These are phyloP conservation scores for Echites panduratus DNA, from an alignment of 257 asterid genomes.

Conservation along the genomic window DNA sequence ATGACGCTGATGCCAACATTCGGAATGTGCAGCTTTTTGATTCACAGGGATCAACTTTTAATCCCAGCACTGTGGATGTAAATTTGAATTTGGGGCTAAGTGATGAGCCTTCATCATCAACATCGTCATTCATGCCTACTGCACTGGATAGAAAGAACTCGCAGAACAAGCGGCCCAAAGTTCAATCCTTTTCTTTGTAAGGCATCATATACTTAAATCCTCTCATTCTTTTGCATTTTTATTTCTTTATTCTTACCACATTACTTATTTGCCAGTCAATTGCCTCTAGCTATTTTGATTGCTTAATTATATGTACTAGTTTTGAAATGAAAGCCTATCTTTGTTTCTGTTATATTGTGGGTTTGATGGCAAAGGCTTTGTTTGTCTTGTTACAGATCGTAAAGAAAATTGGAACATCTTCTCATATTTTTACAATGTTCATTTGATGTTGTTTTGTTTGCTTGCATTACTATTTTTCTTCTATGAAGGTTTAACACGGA, in stretches of 20 bases:
- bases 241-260: not conserved
- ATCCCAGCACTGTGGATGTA: constrained; percentile 39
- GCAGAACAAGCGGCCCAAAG: constrained; percentile 80
- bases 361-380: not conserved
- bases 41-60: constrained; percentile 29
- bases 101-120: constrained; percentile 61
- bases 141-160: constrained; percentile 37
- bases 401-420: not conserved
- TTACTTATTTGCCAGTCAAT: not conserved
- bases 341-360: not conserved
- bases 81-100: constrained; percentile 66
- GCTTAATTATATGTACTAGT: not conserved
- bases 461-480: not conserved
- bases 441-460: not conserved
- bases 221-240: not conserved
- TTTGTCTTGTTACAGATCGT: not conserved
- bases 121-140: constrained; percentile 15
- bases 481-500: not conserved
- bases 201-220: constrained; percentile 17
- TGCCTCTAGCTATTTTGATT: not conserved
- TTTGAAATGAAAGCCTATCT: not conserved
- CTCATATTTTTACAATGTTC: not conserved
- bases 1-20: constrained; percentile 21
- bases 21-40: constrained; percentile 13
- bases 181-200: constrained; percentile 71